phyloP scores from a whole-genome alignment of 2,329 filamentous ascomycete species.

The Colletotrichum tropicicola region DNA sequence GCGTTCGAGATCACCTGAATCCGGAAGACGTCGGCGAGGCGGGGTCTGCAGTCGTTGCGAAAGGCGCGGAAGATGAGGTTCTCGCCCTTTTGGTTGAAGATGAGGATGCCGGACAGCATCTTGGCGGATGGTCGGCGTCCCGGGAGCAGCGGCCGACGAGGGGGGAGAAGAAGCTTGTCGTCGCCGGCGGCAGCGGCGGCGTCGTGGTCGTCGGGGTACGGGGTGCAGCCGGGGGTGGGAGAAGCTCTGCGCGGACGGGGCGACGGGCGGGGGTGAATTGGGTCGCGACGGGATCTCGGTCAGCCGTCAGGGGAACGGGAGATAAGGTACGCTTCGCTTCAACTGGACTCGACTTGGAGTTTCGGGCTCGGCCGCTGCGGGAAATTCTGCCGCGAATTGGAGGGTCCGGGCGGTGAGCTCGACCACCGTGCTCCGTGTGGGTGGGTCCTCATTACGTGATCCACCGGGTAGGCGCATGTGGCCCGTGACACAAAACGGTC shows the following conservation, averaged over 20 bases:
- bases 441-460: conserved; percentile 7
- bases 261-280: background rate
- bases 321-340: background rate
- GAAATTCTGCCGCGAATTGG: conserved; percentile 29
- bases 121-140: conserved; percentile 46
- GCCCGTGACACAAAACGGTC: background rate
- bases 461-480: background rate
- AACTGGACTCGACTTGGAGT: conserved; percentile 14
- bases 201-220: background rate
- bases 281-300: conserved; percentile 11
- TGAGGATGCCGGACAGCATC: conserved; percentile 96
- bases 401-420: conserved; percentile 22
- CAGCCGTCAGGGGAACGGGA: conserved; percentile 15
- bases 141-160: background rate
- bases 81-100: conserved; percentile 99
- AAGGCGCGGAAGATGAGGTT: conserved; percentile 99
- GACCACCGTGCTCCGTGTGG: background rate
- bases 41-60: conserved; percentile 96
- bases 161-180: background rate
- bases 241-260: background rate
- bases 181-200: background rate
- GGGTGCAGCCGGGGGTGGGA: background rate
- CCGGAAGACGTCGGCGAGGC: conserved; percentile 97
- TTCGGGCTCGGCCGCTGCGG: conserved; percentile 20
- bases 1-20: conserved; percentile 99